A percentile compares a stretch with the other conserved stretches of the same genome.
Conservation (phyloP, 768 basidiomycete species). For the Suillus sp. region DNA sequence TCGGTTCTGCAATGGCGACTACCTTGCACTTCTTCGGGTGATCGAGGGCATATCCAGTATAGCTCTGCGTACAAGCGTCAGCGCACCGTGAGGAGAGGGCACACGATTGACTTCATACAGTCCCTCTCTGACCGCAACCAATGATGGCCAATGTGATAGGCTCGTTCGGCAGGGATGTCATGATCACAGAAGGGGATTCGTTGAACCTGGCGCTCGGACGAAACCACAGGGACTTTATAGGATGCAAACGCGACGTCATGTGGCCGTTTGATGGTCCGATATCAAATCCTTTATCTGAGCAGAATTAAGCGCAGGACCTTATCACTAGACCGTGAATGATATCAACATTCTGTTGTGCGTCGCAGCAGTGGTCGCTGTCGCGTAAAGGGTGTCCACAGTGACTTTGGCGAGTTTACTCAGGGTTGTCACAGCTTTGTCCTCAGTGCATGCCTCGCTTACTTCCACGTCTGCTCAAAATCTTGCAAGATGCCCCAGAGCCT, state of each 20-base stretch:
- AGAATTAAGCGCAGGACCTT: neutral
- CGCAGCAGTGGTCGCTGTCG: neutral
- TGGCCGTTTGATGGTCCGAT: neutral
- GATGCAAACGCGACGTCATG: conserved; percentile 25
- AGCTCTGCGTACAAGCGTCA: conserved; percentile 44
- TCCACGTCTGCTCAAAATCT: conserved; percentile 56
- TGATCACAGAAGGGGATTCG: conserved; percentile 22
- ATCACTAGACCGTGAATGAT: neutral
- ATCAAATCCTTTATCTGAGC: neutral
- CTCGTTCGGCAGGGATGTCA: conserved; percentile 14
- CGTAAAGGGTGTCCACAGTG: neutral
- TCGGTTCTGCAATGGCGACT: conserved; percentile 85
- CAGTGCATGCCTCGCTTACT: conserved; percentile 66
- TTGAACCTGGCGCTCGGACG: conserved; percentile 33
- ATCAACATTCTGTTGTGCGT: neutral
- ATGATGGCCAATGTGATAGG: conserved; percentile 75
- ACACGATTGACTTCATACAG: conserved; percentile 41
- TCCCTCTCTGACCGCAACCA: conserved; percentile 84
- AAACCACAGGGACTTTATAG: conserved; percentile 39
- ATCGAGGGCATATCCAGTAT: conserved; percentile 61
- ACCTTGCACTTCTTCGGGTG: conserved; percentile 70
- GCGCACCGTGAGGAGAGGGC: neutral
- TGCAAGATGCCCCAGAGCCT: conserved; percentile 37
- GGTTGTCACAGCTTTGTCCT: neutral
- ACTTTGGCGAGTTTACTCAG: neutral